Evolutionary conservation across 2,329 filamentous ascomycete genomes (phyloP).

Genomic region (Botrytis hyacinthi): DNA sequence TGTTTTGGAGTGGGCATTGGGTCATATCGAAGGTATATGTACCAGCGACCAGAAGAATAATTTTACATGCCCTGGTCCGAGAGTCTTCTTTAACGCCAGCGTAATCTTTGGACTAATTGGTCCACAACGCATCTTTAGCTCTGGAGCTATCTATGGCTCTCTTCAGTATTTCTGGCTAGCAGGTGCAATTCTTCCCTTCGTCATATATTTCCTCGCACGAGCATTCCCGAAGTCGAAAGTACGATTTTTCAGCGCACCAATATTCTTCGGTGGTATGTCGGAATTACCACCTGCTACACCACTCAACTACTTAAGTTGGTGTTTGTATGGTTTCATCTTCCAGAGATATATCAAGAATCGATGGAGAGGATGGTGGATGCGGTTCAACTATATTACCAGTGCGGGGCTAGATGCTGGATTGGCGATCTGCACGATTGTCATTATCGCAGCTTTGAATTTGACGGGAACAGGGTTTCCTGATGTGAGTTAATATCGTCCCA

Average conservation of each 20-base stretch:
- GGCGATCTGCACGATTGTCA: conserved; percentile 63
- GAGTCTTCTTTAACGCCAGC: conserved; percentile 62
- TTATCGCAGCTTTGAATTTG: conserved; percentile 67
- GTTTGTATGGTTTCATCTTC: conserved; percentile 62
- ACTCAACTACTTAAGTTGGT: conserved; percentile 70
- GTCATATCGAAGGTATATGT: conserved; percentile 64
- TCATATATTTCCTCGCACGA: conserved; percentile 54
- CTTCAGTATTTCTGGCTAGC: conserved; percentile 72
- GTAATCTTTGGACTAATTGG: conserved; percentile 74
- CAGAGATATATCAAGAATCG: conserved; percentile 65
- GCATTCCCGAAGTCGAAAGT: conserved; percentile 60
- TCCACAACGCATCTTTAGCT: conserved; percentile 48
- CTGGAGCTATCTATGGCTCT: conserved; percentile 55
- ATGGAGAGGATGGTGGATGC: conserved; percentile 71
- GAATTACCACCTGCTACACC: conserved; percentile 62
- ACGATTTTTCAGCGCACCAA: conserved; percentile 39
- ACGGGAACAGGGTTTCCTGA: conserved; percentile 56
- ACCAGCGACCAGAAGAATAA: conserved; percentile 45
- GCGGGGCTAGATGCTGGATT: conserved; percentile 69
- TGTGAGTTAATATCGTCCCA: neutral
- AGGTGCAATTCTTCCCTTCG: conserved; percentile 59
- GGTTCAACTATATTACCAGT: conserved; percentile 74
- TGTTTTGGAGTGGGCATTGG: conserved; percentile 61
- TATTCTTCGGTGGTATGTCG: conserved; percentile 21
- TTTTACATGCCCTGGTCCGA: conserved; percentile 47